A percentile compares a stretch with the other conserved stretches of the same genome.
Evolutionary conservation across 306 rosid species (phyloP).

Genomic region (Acmispon strigosus): DNA sequence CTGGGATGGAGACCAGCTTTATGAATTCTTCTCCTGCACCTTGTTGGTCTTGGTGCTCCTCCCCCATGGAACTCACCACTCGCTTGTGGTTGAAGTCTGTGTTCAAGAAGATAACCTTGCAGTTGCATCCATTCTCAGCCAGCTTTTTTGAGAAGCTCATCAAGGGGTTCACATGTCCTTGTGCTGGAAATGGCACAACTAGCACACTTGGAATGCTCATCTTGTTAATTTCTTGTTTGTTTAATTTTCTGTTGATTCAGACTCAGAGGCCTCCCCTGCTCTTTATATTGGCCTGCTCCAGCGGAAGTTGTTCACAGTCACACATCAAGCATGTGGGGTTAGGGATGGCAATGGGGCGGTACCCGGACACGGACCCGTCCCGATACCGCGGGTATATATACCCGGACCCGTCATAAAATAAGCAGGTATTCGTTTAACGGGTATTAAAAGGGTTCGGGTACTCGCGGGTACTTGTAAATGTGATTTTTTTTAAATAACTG

Average conservation of each 20-base stretch:
- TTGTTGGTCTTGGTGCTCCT: background rate
- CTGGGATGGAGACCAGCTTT: slow-evolving; percentile 26
- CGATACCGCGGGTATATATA: too few species aligned
- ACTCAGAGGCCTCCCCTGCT: too few species aligned
- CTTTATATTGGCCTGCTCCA: too few species aligned
- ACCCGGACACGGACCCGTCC: too few species aligned
- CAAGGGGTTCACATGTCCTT: slow-evolving; percentile 19
- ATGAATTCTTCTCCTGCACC: background rate
- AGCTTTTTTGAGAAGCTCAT: slow-evolving; percentile 26
- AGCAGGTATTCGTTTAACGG: too few species aligned
- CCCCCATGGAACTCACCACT: slow-evolving; percentile 10
- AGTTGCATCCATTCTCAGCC: slow-evolving; percentile 21
- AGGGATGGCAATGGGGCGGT: too few species aligned
- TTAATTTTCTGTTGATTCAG: background rate
- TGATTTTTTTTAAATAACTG: too few species aligned
- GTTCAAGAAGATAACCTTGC: slow-evolving; percentile 33
- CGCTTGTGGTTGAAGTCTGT: slow-evolving; percentile 23
- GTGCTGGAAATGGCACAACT: slow-evolving; percentile 22
- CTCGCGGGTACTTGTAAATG: too few species aligned
- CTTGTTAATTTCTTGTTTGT: background rate
- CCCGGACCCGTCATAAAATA: too few species aligned
- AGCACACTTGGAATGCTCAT: slow-evolving; percentile 11
- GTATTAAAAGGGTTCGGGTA: too few species aligned
- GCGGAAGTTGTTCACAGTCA: too few species aligned
- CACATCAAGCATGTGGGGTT: too few species aligned